Base-by-base conservation (phyloP, 2,329 filamentous ascomycete species). In the Colletotrichum horii region DNA sequence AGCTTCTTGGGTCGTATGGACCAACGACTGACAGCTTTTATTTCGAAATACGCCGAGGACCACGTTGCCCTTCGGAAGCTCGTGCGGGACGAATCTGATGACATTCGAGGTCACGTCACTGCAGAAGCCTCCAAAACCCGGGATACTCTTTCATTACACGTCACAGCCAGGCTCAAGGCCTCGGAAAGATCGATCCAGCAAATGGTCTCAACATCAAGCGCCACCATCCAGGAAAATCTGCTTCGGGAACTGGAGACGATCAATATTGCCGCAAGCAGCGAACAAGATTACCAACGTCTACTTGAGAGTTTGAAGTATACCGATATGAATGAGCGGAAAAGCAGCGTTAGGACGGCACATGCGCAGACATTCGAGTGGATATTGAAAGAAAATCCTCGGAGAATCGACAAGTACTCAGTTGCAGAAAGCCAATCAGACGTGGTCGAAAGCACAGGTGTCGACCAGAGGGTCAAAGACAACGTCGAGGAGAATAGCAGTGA, bases 241-340 rank as follows among this genome's bases (percentile, higher is more conserved):
- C 19, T 28, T 6, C 55, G 34, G 5, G 22, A 60, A 8, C 28
- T 70, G 26, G 19, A 12, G 8, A 22, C 26, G 3, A 28, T 16
- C 9, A 56, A 62, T 1, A 15, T 14, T 6, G 34, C 67, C 3
- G 8, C n/a, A 8, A 26, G 55, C 3, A 48, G 8, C 6, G 55
- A 70, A 7, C 9, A n/a, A 4, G 26, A 24, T 4, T 8, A 34
- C 16, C 32, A 70, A 5, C 24, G 19, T 3, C 55, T 70, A 14
- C 26, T 61, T n/a, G 3, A 24, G 8, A 61, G 66, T 14, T 14
- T 70, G 2, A 70, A 70, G 14, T 70, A 48, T 30, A 24, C 24
- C 4, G 22, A 34, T 30, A 61, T 70, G 66, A 70, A 70, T 8
- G 66, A 70, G 6, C 24, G 55, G 3, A 70, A 38, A 14, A 70